These are phyloP conservation scores for Pseudozyma sp. DNA, from an alignment of 1,284 basidiomycete genomes.

Conservation along the genomic window DNA sequence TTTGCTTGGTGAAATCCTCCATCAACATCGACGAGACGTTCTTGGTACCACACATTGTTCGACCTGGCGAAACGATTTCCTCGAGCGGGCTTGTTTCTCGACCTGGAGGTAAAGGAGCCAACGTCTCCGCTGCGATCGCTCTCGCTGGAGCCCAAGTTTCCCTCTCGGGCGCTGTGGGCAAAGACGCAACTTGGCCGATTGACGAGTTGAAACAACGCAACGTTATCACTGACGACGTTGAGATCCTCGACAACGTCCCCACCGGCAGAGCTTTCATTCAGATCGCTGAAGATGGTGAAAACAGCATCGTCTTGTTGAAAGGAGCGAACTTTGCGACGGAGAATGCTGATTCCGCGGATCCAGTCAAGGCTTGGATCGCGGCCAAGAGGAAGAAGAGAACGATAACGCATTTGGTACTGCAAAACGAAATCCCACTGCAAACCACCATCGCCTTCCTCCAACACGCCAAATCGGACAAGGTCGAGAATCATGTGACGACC, in stretches of 20 bases:
- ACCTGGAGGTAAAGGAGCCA: conserved; percentile 67
- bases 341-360: conserved; percentile 28
- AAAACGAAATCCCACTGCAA: conserved; percentile 74
- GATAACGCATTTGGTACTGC: conserved; percentile 72
- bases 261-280: conserved; percentile 68
- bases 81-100: conserved; percentile 55
- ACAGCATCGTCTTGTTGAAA: conserved; percentile 65
- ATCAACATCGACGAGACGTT: conserved; percentile 68
- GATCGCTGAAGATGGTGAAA: conserved; percentile 65
- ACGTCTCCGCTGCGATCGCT: conserved; percentile 62
- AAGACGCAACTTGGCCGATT: conserved; percentile 64
- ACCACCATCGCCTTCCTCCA: conserved; percentile 71
- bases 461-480: conserved; percentile 24
- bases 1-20: conserved; percentile 64
- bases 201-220: conserved; percentile 54
- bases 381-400: conserved; percentile 2
- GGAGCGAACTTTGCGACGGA: conserved; percentile 62
- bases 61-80: conserved; percentile 64
- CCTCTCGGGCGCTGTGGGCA: conserved; percentile 60
- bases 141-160: conserved; percentile 56
- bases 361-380: conserved; percentile 22
- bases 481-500: conserved; percentile 28
- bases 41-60: conserved; percentile 61
- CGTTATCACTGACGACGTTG: conserved; percentile 50
- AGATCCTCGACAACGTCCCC: conserved; percentile 44